Conservation (phyloP, 352 stramenopile species). For the Thalassiosira mediterranea region DNA sequence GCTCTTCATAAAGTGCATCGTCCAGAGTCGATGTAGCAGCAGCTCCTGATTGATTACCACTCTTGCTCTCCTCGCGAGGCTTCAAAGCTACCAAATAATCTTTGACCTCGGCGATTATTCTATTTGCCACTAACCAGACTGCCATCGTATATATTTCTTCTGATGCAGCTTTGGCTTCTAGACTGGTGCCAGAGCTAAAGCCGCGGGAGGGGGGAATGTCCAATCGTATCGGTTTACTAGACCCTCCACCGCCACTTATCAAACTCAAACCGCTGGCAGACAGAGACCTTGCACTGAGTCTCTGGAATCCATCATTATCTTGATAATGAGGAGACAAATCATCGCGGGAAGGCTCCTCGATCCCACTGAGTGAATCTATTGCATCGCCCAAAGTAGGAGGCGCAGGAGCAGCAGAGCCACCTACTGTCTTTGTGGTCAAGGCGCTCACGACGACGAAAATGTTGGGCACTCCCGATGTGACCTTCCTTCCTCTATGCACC, state of each 20-base stretch:
- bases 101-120: slow-evolving; percentile 60
- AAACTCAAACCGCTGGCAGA: neutral
- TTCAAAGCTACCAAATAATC: slow-evolving; percentile 54
- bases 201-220: neutral
- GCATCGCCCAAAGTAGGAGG: slow-evolving; percentile 39
- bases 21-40: slow-evolving; percentile 1
- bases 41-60: neutral
- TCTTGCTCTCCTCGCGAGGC: neutral
- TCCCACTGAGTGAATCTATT: slow-evolving; percentile 31
- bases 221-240: neutral
- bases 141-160: slow-evolving; percentile 70
- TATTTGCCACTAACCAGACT: slow-evolving; percentile 69
- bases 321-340: neutral
- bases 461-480: slow-evolving; percentile 24
- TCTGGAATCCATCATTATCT: neutral
- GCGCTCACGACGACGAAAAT: slow-evolving; percentile 62
- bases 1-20: slow-evolving; percentile 30
- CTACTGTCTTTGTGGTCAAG: slow-evolving; percentile 33
- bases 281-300: neutral
- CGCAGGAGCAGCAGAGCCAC: neutral
- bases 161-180: slow-evolving; percentile 28
- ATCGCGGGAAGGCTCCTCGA: neutral
- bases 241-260: neutral
- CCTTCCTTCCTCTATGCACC: neutral
- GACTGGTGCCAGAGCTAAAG: neutral